phyloP scores from a whole-genome alignment of 2,329 filamentous ascomycete genomes.

The Talaromyces sp. region DNA sequence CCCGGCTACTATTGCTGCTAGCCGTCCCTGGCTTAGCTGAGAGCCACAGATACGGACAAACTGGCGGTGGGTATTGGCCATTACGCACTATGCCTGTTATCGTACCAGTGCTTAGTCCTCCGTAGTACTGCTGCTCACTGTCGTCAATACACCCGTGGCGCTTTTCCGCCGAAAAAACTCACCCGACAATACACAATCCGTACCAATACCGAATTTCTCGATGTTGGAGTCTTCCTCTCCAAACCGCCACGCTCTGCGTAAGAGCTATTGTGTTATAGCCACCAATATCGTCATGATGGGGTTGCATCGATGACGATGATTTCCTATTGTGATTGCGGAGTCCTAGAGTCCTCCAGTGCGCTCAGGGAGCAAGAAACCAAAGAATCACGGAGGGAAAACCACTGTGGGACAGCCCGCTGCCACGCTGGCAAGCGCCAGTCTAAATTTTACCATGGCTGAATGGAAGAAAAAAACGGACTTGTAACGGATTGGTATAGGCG shows the following conservation, averaged over 20 bases:
- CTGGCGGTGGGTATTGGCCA: slow-evolving; percentile 18
- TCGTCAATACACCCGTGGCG: slow-evolving; percentile 3
- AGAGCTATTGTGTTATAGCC: slow-evolving; percentile 1
- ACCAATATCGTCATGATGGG: slow-evolving; percentile 7
- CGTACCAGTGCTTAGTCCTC: neutral
- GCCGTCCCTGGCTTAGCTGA: slow-evolving; percentile 17
- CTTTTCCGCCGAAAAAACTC: neutral
- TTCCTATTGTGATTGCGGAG: neutral
- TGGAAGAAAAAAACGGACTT: slow-evolving; percentile 15
- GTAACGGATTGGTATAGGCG: slow-evolving; percentile 15
- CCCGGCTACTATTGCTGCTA: slow-evolving; percentile 4
- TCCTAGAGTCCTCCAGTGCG: neutral
- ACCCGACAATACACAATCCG: neutral
- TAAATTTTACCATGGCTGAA: slow-evolving; percentile 22
- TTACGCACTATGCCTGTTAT: slow-evolving; percentile 6
- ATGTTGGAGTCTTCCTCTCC: neutral
- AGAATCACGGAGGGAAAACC: neutral
- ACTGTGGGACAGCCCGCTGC: slow-evolving; percentile 22
- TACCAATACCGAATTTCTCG: neutral
- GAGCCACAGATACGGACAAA: slow-evolving; percentile 16
- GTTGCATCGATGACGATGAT: slow-evolving; percentile 11
- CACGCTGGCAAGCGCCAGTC: slow-evolving; percentile 32
- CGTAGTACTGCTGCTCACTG: neutral
- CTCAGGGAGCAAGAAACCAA: slow-evolving; percentile 4
- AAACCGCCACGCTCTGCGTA: slow-evolving; percentile 4